Conservation (phyloP, 352 stramenopile species). For the Pythium utonaiense region DNA sequence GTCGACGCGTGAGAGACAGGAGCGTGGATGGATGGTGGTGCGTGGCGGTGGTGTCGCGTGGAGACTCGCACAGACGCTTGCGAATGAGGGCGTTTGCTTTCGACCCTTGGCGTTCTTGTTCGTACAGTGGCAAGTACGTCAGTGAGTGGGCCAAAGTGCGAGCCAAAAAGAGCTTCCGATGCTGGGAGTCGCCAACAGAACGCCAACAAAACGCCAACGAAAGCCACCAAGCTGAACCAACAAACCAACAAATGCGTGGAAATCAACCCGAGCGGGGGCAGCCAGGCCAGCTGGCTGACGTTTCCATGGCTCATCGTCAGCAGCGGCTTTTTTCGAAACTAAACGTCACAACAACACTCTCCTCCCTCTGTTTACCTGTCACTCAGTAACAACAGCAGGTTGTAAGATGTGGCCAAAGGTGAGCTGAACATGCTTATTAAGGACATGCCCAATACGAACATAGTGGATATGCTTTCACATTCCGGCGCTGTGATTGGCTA, state of each 20-base stretch:
- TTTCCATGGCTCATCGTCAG: conserved; percentile 20
- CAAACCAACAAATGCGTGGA: conserved; percentile 5
- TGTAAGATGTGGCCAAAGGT: too few relatives aligned
- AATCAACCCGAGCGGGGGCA: conserved; percentile 16
- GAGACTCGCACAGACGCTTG: neutral
- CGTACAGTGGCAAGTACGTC: conserved; percentile 19
- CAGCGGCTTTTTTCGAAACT: conserved; percentile 22
- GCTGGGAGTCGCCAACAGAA: conserved; percentile 2
- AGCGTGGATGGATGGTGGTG: neutral
- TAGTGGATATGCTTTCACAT: conserved; percentile 18
- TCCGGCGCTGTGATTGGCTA: conserved; percentile 21
- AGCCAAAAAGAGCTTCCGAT: conserved; percentile 6
- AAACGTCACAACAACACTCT: neutral
- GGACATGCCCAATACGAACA: conserved; percentile 1
- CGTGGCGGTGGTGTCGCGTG: neutral
- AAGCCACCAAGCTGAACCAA: conserved; percentile 13
- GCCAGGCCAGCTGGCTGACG: conserved; percentile 21
- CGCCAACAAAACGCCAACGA: conserved; percentile 1
- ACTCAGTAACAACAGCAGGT: too few relatives aligned
- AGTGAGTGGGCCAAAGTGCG: conserved; percentile 10
- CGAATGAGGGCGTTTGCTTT: neutral
- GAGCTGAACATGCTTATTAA: conserved; percentile 10
- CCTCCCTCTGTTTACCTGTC: conserved; percentile 14
- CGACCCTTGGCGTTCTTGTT: conserved; percentile 1
- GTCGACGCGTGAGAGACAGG: neutral